A percentile compares a stretch with the other conserved stretches of the same genome.
Conservation (phyloP, 2,329 filamentous ascomycete species). For the Chaetomiaceae sp. region DNA sequence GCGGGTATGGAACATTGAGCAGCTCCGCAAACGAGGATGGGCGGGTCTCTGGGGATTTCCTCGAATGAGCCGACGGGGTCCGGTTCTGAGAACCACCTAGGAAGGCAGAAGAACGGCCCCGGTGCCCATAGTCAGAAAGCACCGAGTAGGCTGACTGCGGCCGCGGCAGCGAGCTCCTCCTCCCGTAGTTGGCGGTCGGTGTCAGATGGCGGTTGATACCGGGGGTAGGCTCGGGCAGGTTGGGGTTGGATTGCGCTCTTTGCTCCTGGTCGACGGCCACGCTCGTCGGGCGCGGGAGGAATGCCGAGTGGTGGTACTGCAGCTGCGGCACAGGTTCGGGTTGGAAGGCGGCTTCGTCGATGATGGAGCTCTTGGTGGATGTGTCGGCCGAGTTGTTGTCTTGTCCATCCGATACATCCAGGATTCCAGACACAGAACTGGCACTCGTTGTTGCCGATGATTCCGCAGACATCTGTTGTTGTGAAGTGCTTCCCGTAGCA, state of each 20-base stretch:
- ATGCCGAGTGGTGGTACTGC: constrained; percentile 56
- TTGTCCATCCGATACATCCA: constrained; percentile 43
- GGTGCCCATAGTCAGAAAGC: constrained; percentile 61
- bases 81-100: constrained; percentile 41
- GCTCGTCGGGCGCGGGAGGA: constrained; percentile 39
- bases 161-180: constrained; percentile 57
- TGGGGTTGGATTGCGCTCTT: constrained; percentile 47
- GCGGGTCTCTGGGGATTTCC: constrained; percentile 52
- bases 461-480: constrained; percentile 45
- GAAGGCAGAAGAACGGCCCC: constrained; percentile 56
- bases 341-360: constrained; percentile 40
- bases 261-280: constrained; percentile 36
- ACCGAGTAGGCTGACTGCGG: constrained; percentile 74
- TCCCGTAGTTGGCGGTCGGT: constrained; percentile 49
- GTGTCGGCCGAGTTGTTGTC: constrained; percentile 35
- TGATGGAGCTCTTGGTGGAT: constrained; percentile 48
- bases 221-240: constrained; percentile 46
- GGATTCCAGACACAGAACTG: constrained; percentile 50
- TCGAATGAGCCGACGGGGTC: constrained; percentile 45
- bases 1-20: constrained; percentile 69
- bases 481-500: constrained; percentile 44
- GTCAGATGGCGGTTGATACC: constrained; percentile 59
- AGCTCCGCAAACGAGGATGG: constrained; percentile 54
- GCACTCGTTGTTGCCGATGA: constrained; percentile 53
- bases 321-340: constrained; percentile 47